phyloP scores from a whole-genome alignment of 495 filamentous ascomycete genomes.

The Daldinia concentrica region DNA sequence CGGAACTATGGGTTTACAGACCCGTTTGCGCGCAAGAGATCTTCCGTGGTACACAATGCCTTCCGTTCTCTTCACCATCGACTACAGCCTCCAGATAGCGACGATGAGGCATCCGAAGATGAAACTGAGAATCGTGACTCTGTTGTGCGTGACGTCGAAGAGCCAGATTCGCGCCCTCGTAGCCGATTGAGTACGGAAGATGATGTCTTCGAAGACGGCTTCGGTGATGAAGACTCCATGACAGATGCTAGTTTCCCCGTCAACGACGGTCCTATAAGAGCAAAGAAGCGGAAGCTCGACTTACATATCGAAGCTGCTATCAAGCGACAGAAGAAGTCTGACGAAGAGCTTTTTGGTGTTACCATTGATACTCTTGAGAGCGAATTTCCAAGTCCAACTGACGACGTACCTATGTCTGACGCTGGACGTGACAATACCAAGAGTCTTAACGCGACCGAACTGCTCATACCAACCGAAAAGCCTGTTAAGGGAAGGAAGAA shows the following conservation, averaged over 20 bases:
- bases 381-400: conserved; percentile 54
- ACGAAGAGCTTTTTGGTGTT: conserved; percentile 78
- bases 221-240: conserved; percentile 65
- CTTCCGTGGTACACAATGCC: conserved; percentile 54
- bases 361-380: conserved; percentile 62
- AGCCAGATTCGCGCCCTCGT: conserved; percentile 79
- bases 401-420: conserved; percentile 53
- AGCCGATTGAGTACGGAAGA: conserved; percentile 79
- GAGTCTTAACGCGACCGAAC: conserved; percentile 49
- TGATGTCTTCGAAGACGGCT: conserved; percentile 72
- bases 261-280: conserved; percentile 51
- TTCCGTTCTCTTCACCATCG: conserved; percentile 64
- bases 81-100: conserved; percentile 63
- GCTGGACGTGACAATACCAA: conserved; percentile 48
- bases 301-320: conserved; percentile 67
- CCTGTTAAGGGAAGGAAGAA: conserved; percentile 54
- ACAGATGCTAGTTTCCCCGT: conserved; percentile 62
- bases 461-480: conserved; percentile 30
- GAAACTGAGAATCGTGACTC: conserved; percentile 60
- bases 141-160: conserved; percentile 76
- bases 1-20: conserved; percentile 77
- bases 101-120: conserved; percentile 64
- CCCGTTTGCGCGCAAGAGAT: conserved; percentile 74
- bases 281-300: conserved; percentile 77
- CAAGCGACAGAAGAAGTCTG: conserved; percentile 77